Percentiles rank a stretch among this genome's conserved stretches.
phyloP scores from a whole-genome alignment of 1,284 basidiomycete genomes.

The Sanghuangporus sanghuang region DNA sequence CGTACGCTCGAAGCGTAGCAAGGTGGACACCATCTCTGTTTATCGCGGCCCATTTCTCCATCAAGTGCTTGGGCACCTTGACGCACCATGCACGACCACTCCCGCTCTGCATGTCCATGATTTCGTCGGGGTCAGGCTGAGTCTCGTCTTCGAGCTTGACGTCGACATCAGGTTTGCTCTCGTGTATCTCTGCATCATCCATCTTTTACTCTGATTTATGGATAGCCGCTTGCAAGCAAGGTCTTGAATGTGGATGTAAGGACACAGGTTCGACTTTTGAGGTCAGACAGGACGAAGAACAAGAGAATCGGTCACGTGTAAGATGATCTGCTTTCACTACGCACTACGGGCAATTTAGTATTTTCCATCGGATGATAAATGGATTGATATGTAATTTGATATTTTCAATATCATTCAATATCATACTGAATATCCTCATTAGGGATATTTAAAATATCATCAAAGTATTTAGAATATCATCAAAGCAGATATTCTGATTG shows the following conservation, averaged over 20 bases:
- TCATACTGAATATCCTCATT: too few relatives aligned
- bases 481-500: too few relatives aligned
- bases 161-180: constrained; percentile 58
- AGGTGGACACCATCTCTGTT: constrained; percentile 61
- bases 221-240: neutral
- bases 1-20: constrained; percentile 71
- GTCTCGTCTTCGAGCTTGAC: constrained; percentile 48
- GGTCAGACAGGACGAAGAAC: neutral
- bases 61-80: constrained; percentile 68
- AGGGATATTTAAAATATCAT: too few relatives aligned
- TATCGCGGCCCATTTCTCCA: constrained; percentile 65
- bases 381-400: too few relatives aligned
- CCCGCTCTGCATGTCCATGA: constrained; percentile 65
- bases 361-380: too few relatives aligned
- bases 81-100: constrained; percentile 75
- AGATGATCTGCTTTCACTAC: too few relatives aligned
- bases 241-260: neutral
- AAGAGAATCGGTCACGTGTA: too few relatives aligned
- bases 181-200: constrained; percentile 43
- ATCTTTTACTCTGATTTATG: constrained; percentile 24
- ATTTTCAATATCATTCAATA: too few relatives aligned
- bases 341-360: too few relatives aligned
- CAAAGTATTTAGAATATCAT: too few relatives aligned
- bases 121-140: constrained; percentile 73
- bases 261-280: neutral